phyloP scores from a whole-genome alignment of 208 protist species.

The Wallacemonas sp. region DNA sequence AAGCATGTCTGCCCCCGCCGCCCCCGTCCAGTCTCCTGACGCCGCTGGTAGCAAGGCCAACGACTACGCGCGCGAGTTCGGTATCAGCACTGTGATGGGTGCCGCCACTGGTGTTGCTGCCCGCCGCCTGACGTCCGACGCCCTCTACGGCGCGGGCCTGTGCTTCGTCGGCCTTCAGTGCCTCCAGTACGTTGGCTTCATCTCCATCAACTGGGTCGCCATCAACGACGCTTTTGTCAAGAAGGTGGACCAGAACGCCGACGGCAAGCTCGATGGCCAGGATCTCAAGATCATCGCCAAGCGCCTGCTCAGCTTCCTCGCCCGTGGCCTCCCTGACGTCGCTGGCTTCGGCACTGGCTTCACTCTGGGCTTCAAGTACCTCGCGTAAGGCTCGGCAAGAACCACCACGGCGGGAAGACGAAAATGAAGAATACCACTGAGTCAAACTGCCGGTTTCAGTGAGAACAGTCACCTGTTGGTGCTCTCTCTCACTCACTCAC shows the following conservation, averaged over 20 bases:
- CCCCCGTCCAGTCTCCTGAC: slow-evolving; percentile 1
- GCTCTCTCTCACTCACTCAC: no score
- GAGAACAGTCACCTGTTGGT: no score
- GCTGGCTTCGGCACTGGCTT: slow-evolving; percentile 64
- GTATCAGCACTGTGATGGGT: slow-evolving; percentile 52
- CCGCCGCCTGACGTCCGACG: slow-evolving; percentile 51
- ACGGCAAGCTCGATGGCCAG: slow-evolving; percentile 50
- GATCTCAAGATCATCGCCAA: slow-evolving; percentile 58
- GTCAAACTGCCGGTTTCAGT: neutral
- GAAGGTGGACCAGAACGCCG: slow-evolving; percentile 49
- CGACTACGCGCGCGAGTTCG: slow-evolving; percentile 33
- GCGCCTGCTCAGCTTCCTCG: slow-evolving; percentile 33
- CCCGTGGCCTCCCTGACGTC: slow-evolving; percentile 44
- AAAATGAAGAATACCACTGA: neutral
- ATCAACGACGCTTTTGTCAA: slow-evolving; percentile 43
- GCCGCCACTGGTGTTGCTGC: slow-evolving; percentile 47
- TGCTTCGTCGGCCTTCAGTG: slow-evolving; percentile 57
- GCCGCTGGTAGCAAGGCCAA: slow-evolving; percentile 1
- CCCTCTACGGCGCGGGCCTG: slow-evolving; percentile 60
- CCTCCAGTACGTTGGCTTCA: slow-evolving; percentile 60
- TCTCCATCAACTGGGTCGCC: slow-evolving; percentile 64
- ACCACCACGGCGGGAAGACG: no score
- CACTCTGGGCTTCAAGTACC: slow-evolving; percentile 48
- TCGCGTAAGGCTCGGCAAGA: slow-evolving; percentile 50
- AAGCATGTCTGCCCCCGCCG: slow-evolving; percentile 10